Percentiles rank a stretch among this genome's conserved stretches.
These are phyloP conservation scores for Candida awuae DNA, from an alignment of 805 yeast genomes.

Conservation along the genomic window DNA sequence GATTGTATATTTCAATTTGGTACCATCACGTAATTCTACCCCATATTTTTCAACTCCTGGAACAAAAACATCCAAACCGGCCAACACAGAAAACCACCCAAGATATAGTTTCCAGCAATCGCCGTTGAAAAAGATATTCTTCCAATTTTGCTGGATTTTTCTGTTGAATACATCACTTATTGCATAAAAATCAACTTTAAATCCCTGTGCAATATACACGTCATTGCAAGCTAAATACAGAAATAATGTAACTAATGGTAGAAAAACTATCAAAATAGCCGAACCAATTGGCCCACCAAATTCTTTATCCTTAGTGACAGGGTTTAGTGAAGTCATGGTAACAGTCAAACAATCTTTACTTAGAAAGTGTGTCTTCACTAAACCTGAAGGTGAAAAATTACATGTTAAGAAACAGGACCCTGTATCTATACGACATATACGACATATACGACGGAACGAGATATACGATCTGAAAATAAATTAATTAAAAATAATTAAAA, in stretches of 20 bases:
- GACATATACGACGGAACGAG: neutral
- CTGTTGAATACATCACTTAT: constrained; percentile 21
- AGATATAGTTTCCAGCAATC: constrained; percentile 57
- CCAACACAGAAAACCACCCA: constrained; percentile 64
- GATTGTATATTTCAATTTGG: constrained; percentile 62
- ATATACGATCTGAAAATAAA: too few species aligned
- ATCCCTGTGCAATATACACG: constrained; percentile 43
- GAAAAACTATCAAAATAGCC: constrained; percentile 48
- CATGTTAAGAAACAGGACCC: too few species aligned
- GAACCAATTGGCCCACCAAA: constrained; percentile 80
- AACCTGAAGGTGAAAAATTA: too few species aligned
- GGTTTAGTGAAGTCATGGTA: constrained; percentile 41
- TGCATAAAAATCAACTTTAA: constrained; percentile 33
- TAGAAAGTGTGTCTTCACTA: too few species aligned
- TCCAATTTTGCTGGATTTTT: constrained; percentile 16
- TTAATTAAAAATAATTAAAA: too few species aligned
- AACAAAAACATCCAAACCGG: constrained; percentile 51
- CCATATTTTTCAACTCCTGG: constrained; percentile 78
- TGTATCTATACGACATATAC: neutral
- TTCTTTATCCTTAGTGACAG: constrained; percentile 61
- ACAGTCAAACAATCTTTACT: too few species aligned
- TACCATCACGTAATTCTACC: constrained; percentile 66
- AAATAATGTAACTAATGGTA: constrained; percentile 56
- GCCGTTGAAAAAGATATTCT: constrained; percentile 33
- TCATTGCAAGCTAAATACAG: constrained; percentile 60